These are phyloP conservation scores for Aspergillus pseudonomiae DNA, from an alignment of 2,329 filamentous ascomycete species.

Conservation along the genomic window DNA sequence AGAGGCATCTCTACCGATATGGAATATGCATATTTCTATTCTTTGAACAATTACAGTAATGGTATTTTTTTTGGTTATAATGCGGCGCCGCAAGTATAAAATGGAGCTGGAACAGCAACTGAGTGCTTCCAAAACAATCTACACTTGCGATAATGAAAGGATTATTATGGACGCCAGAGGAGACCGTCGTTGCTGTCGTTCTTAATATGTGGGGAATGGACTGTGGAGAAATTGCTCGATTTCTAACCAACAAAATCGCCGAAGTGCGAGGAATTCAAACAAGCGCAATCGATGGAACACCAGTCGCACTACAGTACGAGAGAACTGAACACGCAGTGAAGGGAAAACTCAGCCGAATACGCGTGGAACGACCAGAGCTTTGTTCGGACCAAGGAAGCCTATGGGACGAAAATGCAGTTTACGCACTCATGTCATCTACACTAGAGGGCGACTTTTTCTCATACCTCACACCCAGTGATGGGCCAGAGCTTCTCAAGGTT, in stretches of 20 bases:
- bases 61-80: background rate
- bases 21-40: background rate
- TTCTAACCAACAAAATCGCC: background rate
- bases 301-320: background rate
- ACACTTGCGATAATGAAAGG: background rate
- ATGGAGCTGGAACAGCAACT: background rate
- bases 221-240: background rate
- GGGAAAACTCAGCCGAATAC: background rate
- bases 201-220: background rate
- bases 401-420: background rate
- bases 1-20: background rate
- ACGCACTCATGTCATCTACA: background rate
- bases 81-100: background rate
- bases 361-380: background rate
- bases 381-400: background rate
- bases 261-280: background rate
- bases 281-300: background rate
- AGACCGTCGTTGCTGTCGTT: background rate
- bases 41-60: background rate
- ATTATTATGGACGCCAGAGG: background rate
- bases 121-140: background rate
- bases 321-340: background rate
- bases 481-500: background rate
- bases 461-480: background rate
- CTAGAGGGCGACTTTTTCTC: background rate